Evolutionary conservation across 169 alveolate genomes (phyloP), one percentile per base, ranked within the genome.

Genomic region (Eimeria praecox): DNA sequence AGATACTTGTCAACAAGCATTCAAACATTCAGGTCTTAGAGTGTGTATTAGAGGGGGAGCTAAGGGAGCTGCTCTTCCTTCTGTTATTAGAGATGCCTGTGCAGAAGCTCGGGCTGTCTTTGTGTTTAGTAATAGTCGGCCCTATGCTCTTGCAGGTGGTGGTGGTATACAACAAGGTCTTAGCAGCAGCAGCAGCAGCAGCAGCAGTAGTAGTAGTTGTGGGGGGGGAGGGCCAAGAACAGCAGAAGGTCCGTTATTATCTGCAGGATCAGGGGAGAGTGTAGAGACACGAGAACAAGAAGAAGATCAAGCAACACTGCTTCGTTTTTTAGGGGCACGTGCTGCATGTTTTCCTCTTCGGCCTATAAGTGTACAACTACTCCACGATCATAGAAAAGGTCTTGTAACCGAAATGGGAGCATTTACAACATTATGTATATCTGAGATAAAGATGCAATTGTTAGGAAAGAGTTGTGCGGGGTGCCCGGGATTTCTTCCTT

Each of bases 371-470:
- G 91, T 92, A 54, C 95, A 92, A 73, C 64, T 92, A 27, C 49
- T 92, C 6, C 95, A 92, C 44, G 95, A 77, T 59, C 91, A 92
- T 62, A 75, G 95, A 33, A 92, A 92, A 64, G 95, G 77, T 33
- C 90, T 92, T 6, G 95, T 92, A 40, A 92, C 54, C 35, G 92
- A 92, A 44, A 92, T 92, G 95, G 95, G 95, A n/a, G 95, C 95
- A 33, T 78, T 71, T 62, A 35, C 56, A 30, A 80, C 91, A 5
- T 56, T 92, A 0, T 92, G 95, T 49, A 56, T 92, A 42, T 62
- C 73, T 46, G 95, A 92, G 44, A 75, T 92, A 40, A 92, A 92
- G 95, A 92, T 94, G 93, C 82, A 94, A 80, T 46, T 94, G 69
- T 83, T 94, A n/a, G 96, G 94, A 33, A 94, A 82, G 75, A 85